Conservation (phyloP, 2,329 filamentous ascomycete species). For the Xylaria sp. region DNA sequence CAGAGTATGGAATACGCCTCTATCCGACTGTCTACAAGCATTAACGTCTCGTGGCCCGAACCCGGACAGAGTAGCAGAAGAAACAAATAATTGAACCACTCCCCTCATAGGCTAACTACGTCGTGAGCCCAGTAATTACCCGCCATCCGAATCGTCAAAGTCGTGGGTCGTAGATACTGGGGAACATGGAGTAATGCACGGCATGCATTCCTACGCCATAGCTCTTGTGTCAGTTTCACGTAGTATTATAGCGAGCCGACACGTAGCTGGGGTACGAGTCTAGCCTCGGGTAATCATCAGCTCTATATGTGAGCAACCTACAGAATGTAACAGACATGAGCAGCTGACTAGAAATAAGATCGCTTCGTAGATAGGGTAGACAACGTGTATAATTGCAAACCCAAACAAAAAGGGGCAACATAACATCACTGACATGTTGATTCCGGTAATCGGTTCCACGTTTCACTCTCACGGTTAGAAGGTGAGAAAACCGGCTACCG, state of each 20-base stretch:
- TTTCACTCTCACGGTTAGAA: slow-evolving; percentile 11
- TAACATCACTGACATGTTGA: slow-evolving; percentile 7
- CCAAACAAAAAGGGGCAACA: slow-evolving; percentile 19
- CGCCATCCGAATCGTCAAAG: neutral
- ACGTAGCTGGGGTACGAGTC: slow-evolving; percentile 27
- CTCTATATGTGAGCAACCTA: slow-evolving; percentile 8
- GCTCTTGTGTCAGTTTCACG: slow-evolving; percentile 7
- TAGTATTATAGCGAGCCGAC: slow-evolving; percentile 19
- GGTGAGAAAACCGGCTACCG: neutral
- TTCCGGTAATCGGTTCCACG: slow-evolving; percentile 28
- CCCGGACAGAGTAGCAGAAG: slow-evolving; percentile 28
- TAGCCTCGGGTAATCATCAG: slow-evolving; percentile 11
- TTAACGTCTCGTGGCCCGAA: slow-evolving; percentile 16
- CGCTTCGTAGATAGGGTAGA: slow-evolving; percentile 9
- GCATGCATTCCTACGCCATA: neutral
- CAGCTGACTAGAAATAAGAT: slow-evolving; percentile 15
- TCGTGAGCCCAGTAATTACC: slow-evolving; percentile 9
- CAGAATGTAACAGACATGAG: neutral
- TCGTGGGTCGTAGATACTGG: neutral
- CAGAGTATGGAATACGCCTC: slow-evolving; percentile 39
- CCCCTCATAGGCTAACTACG: slow-evolving; percentile 2
- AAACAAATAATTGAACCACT: slow-evolving; percentile 31
- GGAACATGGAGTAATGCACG: slow-evolving; percentile 11
- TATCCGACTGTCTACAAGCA: slow-evolving; percentile 19
- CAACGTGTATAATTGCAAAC: slow-evolving; percentile 30